A percentile compares a stretch with the other conserved stretches of the same genome.
Evolutionary conservation across 306 rosid genomes (phyloP).

Genomic region (Albizia julibrissin): DNA sequence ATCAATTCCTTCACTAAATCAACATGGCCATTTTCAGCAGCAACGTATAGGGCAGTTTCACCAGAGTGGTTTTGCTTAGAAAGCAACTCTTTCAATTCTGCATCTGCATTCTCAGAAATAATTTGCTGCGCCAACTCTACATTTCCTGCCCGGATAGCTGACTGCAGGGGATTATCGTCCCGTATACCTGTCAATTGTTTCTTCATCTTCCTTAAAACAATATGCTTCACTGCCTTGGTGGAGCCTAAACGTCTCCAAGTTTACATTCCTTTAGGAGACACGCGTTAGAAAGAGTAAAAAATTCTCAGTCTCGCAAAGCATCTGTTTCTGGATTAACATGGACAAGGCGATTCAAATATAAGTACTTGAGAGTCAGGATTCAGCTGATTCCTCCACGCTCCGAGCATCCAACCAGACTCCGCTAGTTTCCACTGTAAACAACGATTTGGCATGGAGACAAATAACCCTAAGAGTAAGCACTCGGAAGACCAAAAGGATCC

Average conservation of each 20-base stretch:
- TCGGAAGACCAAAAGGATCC: background rate
- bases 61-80: slow-evolving; percentile 58
- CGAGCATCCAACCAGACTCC: slow-evolving; percentile 18
- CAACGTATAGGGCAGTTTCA: slow-evolving; percentile 70
- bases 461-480: slow-evolving; percentile 3
- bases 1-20: slow-evolving; percentile 63
- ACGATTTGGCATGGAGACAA: background rate
- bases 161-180: slow-evolving; percentile 59
- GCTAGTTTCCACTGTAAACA: background rate
- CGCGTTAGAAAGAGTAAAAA: slow-evolving; percentile 15
- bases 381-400: slow-evolving; percentile 11
- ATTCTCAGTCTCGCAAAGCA: slow-evolving; percentile 8
- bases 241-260: slow-evolving; percentile 27
- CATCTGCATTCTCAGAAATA: slow-evolving; percentile 49
- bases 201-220: slow-evolving; percentile 46
- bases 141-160: slow-evolving; percentile 63
- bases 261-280: slow-evolving; percentile 30
- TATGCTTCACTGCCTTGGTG: slow-evolving; percentile 32
- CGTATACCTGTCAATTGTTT: slow-evolving; percentile 60
- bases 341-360: slow-evolving; percentile 34
- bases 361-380: slow-evolving; percentile 20
- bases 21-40: slow-evolving; percentile 59
- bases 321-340: slow-evolving; percentile 26
- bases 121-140: slow-evolving; percentile 52
- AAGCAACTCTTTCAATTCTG: slow-evolving; percentile 56